These are phyloP conservation scores for Handroanthus guayacan DNA, from an alignment of 257 asterid genomes.

Conservation along the genomic window DNA sequence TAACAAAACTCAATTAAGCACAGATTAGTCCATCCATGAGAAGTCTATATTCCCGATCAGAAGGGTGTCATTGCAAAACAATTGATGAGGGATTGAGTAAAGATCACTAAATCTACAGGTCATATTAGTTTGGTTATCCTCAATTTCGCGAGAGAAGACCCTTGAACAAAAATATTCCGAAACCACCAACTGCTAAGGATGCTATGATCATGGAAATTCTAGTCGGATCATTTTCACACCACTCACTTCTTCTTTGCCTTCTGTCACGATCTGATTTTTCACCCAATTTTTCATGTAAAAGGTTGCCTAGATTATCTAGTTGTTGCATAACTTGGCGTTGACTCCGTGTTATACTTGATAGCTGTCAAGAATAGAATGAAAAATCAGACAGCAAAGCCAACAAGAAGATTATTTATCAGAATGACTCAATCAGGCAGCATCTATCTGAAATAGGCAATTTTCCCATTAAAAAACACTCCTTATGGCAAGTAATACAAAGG, in stretches of 20 bases:
- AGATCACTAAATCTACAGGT: constrained; percentile 32
- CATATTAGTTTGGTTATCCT: constrained; percentile 25
- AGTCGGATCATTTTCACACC: constrained; percentile 15
- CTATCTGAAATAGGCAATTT: no score
- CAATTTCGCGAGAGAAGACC: constrained; percentile 42
- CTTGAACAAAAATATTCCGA: constrained; percentile 52
- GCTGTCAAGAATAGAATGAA: constrained; percentile 42
- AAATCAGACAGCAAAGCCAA: no score
- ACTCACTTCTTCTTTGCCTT: constrained; percentile 26
- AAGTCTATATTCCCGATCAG: constrained; percentile 36
- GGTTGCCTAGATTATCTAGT: constrained; percentile 69
- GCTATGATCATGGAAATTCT: constrained; percentile 40
- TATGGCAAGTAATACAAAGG: no score
- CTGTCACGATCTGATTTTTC: constrained; percentile 33
- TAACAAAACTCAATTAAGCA: constrained; percentile 36
- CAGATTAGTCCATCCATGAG: constrained; percentile 24
- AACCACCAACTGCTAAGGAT: constrained; percentile 56
- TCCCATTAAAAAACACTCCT: no score
- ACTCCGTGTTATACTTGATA: constrained; percentile 66
- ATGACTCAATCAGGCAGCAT: not conserved
- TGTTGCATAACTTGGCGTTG: constrained; percentile 89
- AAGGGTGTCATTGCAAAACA: constrained; percentile 39
- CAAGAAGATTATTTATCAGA: no score
- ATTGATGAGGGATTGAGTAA: constrained; percentile 28
- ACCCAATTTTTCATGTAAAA: constrained; percentile 51